Conservation (phyloP, 129 eudicot genomes). For the Rutidosis leptorrhynchoides region DNA sequence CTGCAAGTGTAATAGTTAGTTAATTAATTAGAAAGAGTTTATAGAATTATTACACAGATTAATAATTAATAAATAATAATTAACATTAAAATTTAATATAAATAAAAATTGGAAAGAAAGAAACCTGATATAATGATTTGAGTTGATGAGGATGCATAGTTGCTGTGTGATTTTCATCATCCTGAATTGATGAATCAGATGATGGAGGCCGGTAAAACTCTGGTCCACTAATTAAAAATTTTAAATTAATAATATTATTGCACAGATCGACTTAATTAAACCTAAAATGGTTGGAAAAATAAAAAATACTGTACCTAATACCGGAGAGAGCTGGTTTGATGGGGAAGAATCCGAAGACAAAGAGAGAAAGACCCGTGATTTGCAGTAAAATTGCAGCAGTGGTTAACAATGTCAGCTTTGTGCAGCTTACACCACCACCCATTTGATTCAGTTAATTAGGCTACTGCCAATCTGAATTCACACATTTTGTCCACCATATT, state of each 20-base stretch:
- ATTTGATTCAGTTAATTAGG: too few species aligned
- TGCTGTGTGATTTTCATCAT: slow-evolving; percentile 36
- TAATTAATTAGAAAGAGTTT: not conserved
- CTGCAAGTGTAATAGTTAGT: not conserved
- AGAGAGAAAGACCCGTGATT: slow-evolving; percentile 66
- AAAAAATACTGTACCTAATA: slow-evolving; percentile 62
- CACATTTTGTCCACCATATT: too few species aligned
- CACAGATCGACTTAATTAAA: not conserved
- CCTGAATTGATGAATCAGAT: slow-evolving; percentile 29
- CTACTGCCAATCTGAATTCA: too few species aligned
- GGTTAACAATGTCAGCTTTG: slow-evolving; percentile 45
- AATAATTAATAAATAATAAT: not conserved
- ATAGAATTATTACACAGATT: not conserved
- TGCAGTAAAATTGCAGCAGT: slow-evolving; percentile 49
- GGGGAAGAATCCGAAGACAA: slow-evolving; percentile 87
- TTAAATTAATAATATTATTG: not conserved
- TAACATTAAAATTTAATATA: not conserved
- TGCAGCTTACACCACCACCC: slow-evolving; percentile 43
- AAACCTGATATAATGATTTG: slow-evolving; percentile 63
- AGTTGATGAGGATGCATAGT: slow-evolving; percentile 51
- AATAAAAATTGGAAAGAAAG: not conserved
- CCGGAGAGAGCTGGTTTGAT: slow-evolving; percentile 84
- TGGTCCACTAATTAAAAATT: slow-evolving; percentile 49
- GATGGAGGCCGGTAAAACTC: slow-evolving; percentile 68
- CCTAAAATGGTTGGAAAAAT: not conserved